A percentile compares a stretch with the other conserved stretches of the same genome.
Evolutionary conservation across 1,284 basidiomycete genomes (phyloP).

Genomic region (Cerioporus squamosus): DNA sequence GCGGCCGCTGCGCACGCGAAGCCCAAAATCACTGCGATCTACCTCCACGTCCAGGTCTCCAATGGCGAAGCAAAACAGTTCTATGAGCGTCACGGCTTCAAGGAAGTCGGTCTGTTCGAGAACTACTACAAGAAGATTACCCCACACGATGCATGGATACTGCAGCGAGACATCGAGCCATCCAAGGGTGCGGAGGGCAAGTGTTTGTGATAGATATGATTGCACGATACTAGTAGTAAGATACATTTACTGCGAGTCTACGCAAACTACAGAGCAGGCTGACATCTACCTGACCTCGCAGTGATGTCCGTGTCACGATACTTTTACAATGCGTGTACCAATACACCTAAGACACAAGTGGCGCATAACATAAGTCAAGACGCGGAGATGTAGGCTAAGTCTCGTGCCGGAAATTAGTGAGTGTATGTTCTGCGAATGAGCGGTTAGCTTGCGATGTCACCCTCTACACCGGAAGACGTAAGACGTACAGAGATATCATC

Average conservation of each 20-base stretch:
- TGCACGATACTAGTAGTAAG: slow-evolving; percentile 23
- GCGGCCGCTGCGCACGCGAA: slow-evolving; percentile 61
- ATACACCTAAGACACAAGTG: slow-evolving; percentile 26
- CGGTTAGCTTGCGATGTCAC: slow-evolving; percentile 10
- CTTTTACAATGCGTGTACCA: slow-evolving; percentile 28
- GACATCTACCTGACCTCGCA: slow-evolving; percentile 19
- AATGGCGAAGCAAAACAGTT: slow-evolving; percentile 74
- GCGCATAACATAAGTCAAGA: slow-evolving; percentile 26
- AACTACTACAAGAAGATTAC: slow-evolving; percentile 84
- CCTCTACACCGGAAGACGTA: neutral
- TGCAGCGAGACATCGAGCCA: slow-evolving; percentile 55
- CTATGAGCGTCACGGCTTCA: slow-evolving; percentile 80
- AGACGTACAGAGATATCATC: slow-evolving; percentile 18
- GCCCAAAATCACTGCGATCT: slow-evolving; percentile 68
- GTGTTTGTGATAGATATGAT: slow-evolving; percentile 10
- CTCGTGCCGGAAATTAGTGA: slow-evolving; percentile 28
- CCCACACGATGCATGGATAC: slow-evolving; percentile 80
- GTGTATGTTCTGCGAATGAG: slow-evolving; percentile 22
- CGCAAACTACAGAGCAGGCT: slow-evolving; percentile 25
- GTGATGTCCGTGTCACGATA: slow-evolving; percentile 27
- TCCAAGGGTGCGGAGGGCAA: slow-evolving; percentile 10
- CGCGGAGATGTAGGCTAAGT: slow-evolving; percentile 24
- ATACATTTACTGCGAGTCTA: slow-evolving; percentile 28
- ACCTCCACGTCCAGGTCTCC: slow-evolving; percentile 79
- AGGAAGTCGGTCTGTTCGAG: slow-evolving; percentile 61